Conservation (phyloP, 2,329 filamentous ascomycete species). For the Penicillium paneum region DNA sequence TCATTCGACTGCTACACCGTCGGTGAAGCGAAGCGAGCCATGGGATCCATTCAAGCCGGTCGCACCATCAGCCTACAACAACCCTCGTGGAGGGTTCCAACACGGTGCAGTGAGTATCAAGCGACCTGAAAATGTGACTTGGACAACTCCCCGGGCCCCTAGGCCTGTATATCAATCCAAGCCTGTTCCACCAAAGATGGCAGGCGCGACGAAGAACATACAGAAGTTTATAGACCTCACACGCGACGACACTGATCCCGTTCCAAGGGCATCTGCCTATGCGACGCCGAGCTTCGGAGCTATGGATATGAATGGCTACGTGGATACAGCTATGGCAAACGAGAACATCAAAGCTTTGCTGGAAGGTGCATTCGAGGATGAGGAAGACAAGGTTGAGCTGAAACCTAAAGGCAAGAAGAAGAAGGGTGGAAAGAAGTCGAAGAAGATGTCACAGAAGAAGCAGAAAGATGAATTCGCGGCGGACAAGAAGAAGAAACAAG, state of each 20-base stretch:
- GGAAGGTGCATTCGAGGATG: slow-evolving; percentile 52
- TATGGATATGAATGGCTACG: slow-evolving; percentile 52
- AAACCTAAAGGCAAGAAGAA: slow-evolving; percentile 41
- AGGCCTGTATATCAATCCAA: slow-evolving; percentile 54
- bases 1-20: slow-evolving; percentile 18
- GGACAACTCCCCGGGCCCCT: slow-evolving; percentile 50
- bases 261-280: slow-evolving; percentile 43
- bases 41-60: slow-evolving; percentile 43
- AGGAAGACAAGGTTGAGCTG: slow-evolving; percentile 36
- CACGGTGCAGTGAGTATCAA: slow-evolving; percentile 43
- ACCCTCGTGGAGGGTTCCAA: slow-evolving; percentile 28
- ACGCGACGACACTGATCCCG: slow-evolving; percentile 48
- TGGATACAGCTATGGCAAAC: slow-evolving; percentile 49
- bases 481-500: slow-evolving; percentile 20
- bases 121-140: slow-evolving; percentile 49
- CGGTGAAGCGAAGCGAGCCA: slow-evolving; percentile 28
- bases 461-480: not conserved
- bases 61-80: slow-evolving; percentile 37
- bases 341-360: slow-evolving; percentile 52
- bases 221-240: slow-evolving; percentile 52
- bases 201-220: slow-evolving; percentile 43
- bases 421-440: slow-evolving; percentile 18
- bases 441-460: slow-evolving; percentile 8
- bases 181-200: slow-evolving; percentile 39
- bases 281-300: slow-evolving; percentile 51